These are phyloP conservation scores for Sodiomyces alkalinus DNA, from an alignment of 2,329 filamentous ascomycete species.

Conservation along the genomic window DNA sequence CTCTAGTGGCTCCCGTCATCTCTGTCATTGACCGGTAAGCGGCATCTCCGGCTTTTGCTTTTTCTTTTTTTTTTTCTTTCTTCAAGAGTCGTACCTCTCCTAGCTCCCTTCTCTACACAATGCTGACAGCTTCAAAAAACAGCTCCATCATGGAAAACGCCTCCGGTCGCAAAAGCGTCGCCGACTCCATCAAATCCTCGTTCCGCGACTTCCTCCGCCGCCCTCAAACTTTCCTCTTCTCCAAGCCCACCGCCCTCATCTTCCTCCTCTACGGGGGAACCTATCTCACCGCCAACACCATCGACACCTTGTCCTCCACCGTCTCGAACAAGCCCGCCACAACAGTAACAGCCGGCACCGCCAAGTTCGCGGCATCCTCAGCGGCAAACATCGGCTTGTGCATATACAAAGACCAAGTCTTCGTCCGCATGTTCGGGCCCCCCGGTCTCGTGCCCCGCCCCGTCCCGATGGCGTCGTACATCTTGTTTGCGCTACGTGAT, in stretches of 20 bases:
- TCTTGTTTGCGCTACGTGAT: constrained; percentile 69
- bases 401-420: constrained; percentile 80
- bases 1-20: constrained; percentile 68
- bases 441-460: constrained; percentile 30
- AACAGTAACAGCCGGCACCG: constrained; percentile 54
- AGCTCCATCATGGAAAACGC: constrained; percentile 72
- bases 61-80: not conserved
- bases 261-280: constrained; percentile 72
- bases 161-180: constrained; percentile 49
- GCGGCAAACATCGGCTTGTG: constrained; percentile 73
- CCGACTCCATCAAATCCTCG: constrained; percentile 42
- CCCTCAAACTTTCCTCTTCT: constrained; percentile 46
- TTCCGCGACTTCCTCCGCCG: constrained; percentile 38
- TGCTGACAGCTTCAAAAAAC: constrained; percentile 1
- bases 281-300: constrained; percentile 73
- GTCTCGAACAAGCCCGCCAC: constrained; percentile 38
- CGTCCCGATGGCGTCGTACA: constrained; percentile 57
- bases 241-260: constrained; percentile 54
- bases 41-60: no score
- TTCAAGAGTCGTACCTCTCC: no score
- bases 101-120: not conserved
- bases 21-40: constrained; percentile 81
- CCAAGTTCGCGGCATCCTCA: constrained; percentile 71
- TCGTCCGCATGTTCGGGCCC: constrained; percentile 68
- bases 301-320: constrained; percentile 68